Evolutionary conservation across 495 filamentous ascomycete genomes (phyloP).

Genomic region (Lasiosphaeria miniovina): DNA sequence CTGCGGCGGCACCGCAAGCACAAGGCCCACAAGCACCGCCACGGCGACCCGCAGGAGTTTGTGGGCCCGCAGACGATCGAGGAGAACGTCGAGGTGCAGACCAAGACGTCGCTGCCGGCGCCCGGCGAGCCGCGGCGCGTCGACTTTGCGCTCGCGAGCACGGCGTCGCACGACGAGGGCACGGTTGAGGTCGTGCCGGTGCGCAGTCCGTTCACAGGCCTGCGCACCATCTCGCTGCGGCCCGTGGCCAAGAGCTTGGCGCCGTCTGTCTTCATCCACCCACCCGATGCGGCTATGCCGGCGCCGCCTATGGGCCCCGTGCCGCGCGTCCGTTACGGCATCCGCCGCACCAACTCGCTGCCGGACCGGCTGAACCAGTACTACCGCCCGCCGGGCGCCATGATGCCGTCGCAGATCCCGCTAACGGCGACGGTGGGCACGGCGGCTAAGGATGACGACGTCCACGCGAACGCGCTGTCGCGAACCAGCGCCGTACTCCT

Average conservation of each 20-base stretch:
- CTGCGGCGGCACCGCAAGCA: slow-evolving; percentile 36
- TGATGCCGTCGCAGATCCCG: slow-evolving; percentile 42
- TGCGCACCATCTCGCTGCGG: slow-evolving; percentile 40
- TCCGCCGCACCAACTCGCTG: slow-evolving; percentile 76
- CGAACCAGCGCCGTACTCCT: slow-evolving; percentile 71
- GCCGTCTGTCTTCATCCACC: slow-evolving; percentile 43
- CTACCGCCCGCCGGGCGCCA: slow-evolving; percentile 37
- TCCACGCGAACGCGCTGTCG: slow-evolving; percentile 57
- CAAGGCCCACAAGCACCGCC: slow-evolving; percentile 25
- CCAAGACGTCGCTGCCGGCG: slow-evolving; percentile 7
- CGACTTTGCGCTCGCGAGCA: slow-evolving; percentile 41
- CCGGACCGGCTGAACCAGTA: slow-evolving; percentile 65
- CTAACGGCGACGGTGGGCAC: slow-evolving; percentile 26
- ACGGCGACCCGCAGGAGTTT: slow-evolving; percentile 23
- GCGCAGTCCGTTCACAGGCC: slow-evolving; percentile 37
- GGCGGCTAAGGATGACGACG: slow-evolving; percentile 45
- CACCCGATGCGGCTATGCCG: slow-evolving; percentile 22
- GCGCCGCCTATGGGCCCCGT: slow-evolving; percentile 40
- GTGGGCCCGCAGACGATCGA: slow-evolving; percentile 30
- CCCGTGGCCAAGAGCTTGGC: slow-evolving; percentile 45
- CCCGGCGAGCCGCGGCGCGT: slow-evolving; percentile 42
- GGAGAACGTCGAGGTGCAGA: slow-evolving; percentile 25
- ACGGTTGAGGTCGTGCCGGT: slow-evolving; percentile 31
- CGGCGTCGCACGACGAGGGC: slow-evolving; percentile 22
- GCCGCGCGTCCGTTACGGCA: slow-evolving; percentile 53